These are phyloP conservation scores for Pisolithus sp. DNA, from an alignment of 768 basidiomycete genomes.

Conservation along the genomic window DNA sequence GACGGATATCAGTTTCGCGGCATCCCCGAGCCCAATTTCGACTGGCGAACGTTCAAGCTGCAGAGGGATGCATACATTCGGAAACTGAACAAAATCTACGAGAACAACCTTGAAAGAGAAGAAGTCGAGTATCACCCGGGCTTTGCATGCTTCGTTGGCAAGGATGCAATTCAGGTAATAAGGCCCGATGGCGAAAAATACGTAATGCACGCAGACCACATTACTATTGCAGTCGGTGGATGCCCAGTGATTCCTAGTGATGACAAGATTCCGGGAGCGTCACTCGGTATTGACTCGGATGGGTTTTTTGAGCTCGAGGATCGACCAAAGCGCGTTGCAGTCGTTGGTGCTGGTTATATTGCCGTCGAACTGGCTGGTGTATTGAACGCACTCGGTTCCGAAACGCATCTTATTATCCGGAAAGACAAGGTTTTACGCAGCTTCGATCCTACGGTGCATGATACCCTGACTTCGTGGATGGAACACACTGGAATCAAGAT, in stretches of 20 bases:
- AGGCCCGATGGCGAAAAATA: conserved; percentile 63
- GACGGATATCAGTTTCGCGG: conserved; percentile 70
- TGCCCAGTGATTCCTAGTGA: conserved; percentile 75
- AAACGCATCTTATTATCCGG: conserved; percentile 90
- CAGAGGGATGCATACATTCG: conserved; percentile 95
- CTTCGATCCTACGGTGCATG: conserved; percentile 84
- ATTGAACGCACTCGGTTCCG: conserved; percentile 82
- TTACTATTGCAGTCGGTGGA: conserved; percentile 85
- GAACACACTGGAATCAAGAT: conserved; percentile 88
- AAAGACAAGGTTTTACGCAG: conserved; percentile 85
- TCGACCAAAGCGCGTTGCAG: conserved; percentile 88
- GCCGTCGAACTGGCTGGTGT: conserved; percentile 96
- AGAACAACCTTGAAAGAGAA: conserved; percentile 80
- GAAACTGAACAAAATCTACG: conserved; percentile 86
- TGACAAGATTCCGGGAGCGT: conserved; percentile 79
- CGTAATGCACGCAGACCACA: conserved; percentile 65
- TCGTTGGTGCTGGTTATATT: conserved; percentile 97
- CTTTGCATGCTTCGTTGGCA: conserved; percentile 62
- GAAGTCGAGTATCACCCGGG: conserved; percentile 84
- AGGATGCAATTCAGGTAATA: conserved; percentile 68
- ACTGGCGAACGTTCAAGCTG: conserved; percentile 88
- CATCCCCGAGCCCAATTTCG: conserved; percentile 54
- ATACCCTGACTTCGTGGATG: conserved; percentile 86
- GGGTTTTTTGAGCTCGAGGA: conserved; percentile 91
- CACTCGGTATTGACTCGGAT: conserved; percentile 86